Conservation (phyloP, 768 basidiomycete genomes). For the Hirschioporus abietinus region DNA sequence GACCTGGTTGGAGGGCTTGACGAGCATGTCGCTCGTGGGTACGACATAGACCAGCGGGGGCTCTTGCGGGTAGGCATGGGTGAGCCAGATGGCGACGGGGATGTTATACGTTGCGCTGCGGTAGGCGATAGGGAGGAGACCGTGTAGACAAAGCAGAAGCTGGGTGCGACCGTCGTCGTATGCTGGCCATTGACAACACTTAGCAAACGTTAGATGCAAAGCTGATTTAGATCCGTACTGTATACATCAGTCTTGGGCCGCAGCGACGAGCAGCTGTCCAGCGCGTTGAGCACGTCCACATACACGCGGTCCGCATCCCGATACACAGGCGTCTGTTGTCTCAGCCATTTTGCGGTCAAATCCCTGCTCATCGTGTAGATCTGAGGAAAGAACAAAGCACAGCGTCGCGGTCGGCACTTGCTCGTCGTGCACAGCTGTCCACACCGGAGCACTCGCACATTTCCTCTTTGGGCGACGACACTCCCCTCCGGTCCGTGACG, state of each 20-base stretch:
- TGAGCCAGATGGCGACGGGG: conserved; percentile 85
- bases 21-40: conserved; percentile 86
- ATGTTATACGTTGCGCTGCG: conserved; percentile 83
- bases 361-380: conserved; percentile 20
- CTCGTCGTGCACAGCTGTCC: no score
- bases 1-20: conserved; percentile 68
- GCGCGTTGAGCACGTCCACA: conserved; percentile 55
- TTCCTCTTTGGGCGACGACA: no score
- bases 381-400: neutral
- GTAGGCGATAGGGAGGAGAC: conserved; percentile 84
- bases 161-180: conserved; percentile 95
- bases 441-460: no score
- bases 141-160: conserved; percentile 85
- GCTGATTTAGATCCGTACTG: conserved; percentile 35
- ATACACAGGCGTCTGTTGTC: conserved; percentile 58
- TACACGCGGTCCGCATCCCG: conserved; percentile 49
- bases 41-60: conserved; percentile 90
- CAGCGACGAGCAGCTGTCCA: conserved; percentile 49
- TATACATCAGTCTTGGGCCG: conserved; percentile 80
- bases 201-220: conserved; percentile 15
- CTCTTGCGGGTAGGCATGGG: conserved; percentile 73
- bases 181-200: conserved; percentile 38
- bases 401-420: conserved; percentile 4
- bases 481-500: no score
- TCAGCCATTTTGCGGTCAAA: conserved; percentile 53